Evolutionary conservation across 1,139 yeast species (phyloP), one percentile per base, ranked within the genome.

Genomic region (Saccharomyces uvarum): DNA sequence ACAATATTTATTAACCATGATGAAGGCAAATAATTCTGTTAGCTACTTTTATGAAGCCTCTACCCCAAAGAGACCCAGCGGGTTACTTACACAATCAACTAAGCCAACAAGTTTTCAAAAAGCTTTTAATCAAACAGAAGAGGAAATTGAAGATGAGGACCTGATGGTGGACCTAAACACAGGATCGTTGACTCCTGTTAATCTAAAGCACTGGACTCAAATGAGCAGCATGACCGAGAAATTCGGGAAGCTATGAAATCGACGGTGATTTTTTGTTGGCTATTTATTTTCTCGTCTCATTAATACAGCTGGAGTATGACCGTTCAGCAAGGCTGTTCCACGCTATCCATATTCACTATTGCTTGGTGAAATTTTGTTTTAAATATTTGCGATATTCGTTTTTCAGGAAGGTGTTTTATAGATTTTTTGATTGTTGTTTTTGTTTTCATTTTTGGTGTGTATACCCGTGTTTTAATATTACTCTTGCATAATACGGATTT

Each of bases 81-180:
- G 31, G 31, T 11, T n/a, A n/a, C 9, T 27, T 14, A 8, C 28
- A n/a, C 31, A 26, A 46, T 7, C 48, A 13, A 21, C 11, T n/a
- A 46, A 21, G 16, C 48, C 19, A 24, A 21, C 4, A 21, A 46
- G 8, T 19, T 38, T 38, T 16, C 44, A 21, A 14, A 46, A 46
- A 46, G 31, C 19, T 26, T 8, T 46, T 9, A 46, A 9, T 11
- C 31, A 46, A 46, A 26, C 19, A 9, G 19, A 46, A n/a, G 41
- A 53, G 7, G 54, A 56, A 32, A 55, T 54, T 27, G 65, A 60
- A 19, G 62, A 58, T 2, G 69, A 67, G 21, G 70, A 66, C 51
- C 50, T 63, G 56, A 55, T 67, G 32, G 70, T 67, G n/a, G 70
- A 67, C 54, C 55, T 66, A 31, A 63, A 55, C 51, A 58, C 68